Evolutionary conservation across 495 filamentous ascomycete genomes (phyloP), one percentile per base, ranked within the genome.

Genomic region (Neurospora sp.): DNA sequence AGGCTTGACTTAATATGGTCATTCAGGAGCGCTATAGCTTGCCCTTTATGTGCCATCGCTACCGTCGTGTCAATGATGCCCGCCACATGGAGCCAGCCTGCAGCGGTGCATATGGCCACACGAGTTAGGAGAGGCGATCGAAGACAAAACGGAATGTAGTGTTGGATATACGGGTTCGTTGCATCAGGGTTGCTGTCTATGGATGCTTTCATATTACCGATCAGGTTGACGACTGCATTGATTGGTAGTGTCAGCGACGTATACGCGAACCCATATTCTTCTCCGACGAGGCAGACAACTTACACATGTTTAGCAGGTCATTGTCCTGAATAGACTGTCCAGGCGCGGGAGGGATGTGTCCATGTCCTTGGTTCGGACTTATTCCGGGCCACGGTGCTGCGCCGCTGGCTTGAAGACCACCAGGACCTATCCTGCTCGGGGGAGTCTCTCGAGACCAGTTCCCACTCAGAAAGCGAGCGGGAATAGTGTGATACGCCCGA

Each of bases 171-270:
- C 7, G 78, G 75, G 69, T 81, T 82, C 12, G 78, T 71, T 4
- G 80, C 61, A 47, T 82, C 81, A 0, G 81, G 81, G 40, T 79
- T 80, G 22, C 81, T 81, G 72, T 82, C 80, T 14, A 83, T 27
- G 8, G 78, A 81, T 31, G 81, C 80, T 69, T 80, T 81, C 80
- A 87, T 77, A 81, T 87, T 75, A 78, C 86, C 75, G 73, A 85
- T 72, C 78, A 88, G 78, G 87, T 92, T 78, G 86, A 93, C 71
- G 80, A 82, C 70, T 93, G 85, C 16, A 38, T 8, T 7, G 22
- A 42, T 53, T 41, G 12, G 12, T 38, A 59, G 69, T 20, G n/a
- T 74, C 18, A 74, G 69, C 70, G 42, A 40, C 5, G 47, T 27
- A 65, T 65, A 65, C 22, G 2, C 14, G 14, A 35, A 37, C 12